phyloP scores from a whole-genome alignment of 805 yeast genomes.

The Sugiyamaella mastotermitis region DNA sequence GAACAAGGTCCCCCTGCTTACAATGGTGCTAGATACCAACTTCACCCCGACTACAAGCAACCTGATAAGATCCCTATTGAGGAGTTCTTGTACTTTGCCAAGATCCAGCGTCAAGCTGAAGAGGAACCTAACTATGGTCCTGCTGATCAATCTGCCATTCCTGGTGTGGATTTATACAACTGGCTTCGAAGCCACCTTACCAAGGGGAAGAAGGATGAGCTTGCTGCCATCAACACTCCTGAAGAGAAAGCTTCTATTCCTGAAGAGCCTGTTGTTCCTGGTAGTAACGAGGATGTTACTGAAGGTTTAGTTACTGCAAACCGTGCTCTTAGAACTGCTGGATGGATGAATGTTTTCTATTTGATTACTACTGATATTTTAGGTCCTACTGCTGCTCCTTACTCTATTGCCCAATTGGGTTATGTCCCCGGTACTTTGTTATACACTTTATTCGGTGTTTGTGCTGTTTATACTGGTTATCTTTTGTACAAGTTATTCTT shows the following conservation, averaged over 20 bases:
- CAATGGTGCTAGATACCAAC: too few species aligned
- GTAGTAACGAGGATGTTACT: background rate
- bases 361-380: conserved; percentile 43
- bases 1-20: too few species aligned
- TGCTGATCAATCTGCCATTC: conserved; percentile 9
- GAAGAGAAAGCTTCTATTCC: conserved; percentile 3
- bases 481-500: conserved; percentile 34
- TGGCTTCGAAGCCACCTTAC: too few species aligned
- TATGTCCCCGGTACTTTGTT: conserved; percentile 41
- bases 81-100: conserved; percentile 20
- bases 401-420: conserved; percentile 40
- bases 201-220: conserved; percentile 2
- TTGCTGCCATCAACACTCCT: background rate
- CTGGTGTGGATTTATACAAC: too few species aligned
- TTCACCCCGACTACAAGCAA: too few species aligned
- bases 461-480: conserved; percentile 40
- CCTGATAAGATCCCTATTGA: conserved; percentile 19
- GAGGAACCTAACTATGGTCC: conserved; percentile 10
- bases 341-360: conserved; percentile 34
- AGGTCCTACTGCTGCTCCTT: conserved; percentile 44
- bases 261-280: conserved; percentile 1
- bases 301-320: conserved; percentile 13
- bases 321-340: conserved; percentile 20
- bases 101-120: conserved; percentile 17
- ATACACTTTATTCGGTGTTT: conserved; percentile 36